Conservation (phyloP, 1,139 yeast species). For the Yamadazyma atlantica region DNA sequence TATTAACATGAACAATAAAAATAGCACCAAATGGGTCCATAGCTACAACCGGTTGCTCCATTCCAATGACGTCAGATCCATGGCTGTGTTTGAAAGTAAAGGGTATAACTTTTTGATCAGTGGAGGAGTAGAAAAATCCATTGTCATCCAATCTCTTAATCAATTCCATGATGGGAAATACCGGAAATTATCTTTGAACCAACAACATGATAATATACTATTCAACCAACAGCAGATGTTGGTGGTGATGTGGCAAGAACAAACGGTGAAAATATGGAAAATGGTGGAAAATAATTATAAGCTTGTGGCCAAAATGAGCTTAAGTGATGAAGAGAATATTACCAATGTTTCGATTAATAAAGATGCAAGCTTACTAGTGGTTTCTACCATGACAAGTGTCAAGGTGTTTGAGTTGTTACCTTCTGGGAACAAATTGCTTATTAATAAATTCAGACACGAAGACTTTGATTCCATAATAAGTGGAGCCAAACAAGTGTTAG, state of each 20-base stretch:
- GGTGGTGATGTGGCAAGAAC: conserved; percentile 80
- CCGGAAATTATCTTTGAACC: conserved; percentile 66
- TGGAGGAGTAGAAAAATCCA: conserved; percentile 86
- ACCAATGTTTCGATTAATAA: conserved; percentile 67
- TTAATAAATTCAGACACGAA: conserved; percentile 55
- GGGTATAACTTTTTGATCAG: conserved; percentile 71
- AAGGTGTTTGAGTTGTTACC: conserved; percentile 63
- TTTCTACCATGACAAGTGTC: conserved; percentile 67
- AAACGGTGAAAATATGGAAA: conserved; percentile 78
- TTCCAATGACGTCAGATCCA: conserved; percentile 84
- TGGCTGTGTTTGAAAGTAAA: conserved; percentile 69
- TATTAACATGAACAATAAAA: conserved; percentile 22
- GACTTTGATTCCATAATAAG: conserved; percentile 40
- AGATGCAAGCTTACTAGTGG: conserved; percentile 66
- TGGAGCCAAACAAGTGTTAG: conserved; percentile 60
- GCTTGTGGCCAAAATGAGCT: conserved; percentile 62
- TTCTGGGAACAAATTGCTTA: conserved; percentile 39
- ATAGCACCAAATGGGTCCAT: conserved; percentile 72
- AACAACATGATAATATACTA: conserved; percentile 58
- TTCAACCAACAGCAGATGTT: conserved; percentile 46
- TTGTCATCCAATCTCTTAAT: conserved; percentile 68
- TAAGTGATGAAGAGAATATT: conserved; percentile 81
- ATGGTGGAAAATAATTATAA: conserved; percentile 35
- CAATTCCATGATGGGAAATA: conserved; percentile 75
- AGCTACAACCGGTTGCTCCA: conserved; percentile 77